Evolutionary conservation across 2,329 filamentous ascomycete species (phyloP), one percentile per base, ranked within the genome.

Genomic region (Fusarium agapanthi): DNA sequence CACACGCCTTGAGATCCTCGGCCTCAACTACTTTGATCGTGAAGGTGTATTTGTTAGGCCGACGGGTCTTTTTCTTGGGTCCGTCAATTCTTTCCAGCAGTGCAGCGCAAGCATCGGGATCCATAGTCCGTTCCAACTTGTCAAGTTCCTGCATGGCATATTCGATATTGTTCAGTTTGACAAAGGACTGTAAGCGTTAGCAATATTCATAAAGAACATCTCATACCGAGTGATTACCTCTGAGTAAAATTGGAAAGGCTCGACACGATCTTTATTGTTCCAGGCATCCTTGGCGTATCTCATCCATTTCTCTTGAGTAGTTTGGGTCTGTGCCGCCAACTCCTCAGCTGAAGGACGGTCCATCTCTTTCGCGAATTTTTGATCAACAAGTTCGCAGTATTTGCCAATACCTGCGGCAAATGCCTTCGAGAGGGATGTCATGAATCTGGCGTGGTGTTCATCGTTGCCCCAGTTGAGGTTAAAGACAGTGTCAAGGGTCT

Each of bases 1-100:
- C 96, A 80, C 96, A 98, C n/a, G 96, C 94, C 83, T 98, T 98
- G 76, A 99, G 86, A 77, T 99, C 96, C 83, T 99, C 96, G 14
- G 94, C 96, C 82, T 99, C 96, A 32, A 99, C 95, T 66, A 99
- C 95, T 84, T 99, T 99, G 83, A 99, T 95, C 2, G 96, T 98
- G 83, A 99, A 99, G 61, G 98, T 95, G 80, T 97, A 98, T 80
- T 97, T 98, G 71, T 90, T 93, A 45, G 92, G 90, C 76, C 90
- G 92, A 76, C 90, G 90, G 62, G 83, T 79, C 69, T 87, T 85
- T 78, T 90, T 90, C 59, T 89, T 86, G 3, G 93, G 91, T 14
- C 93, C 93, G 32, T 93, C 90, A 70, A 92, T 87, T 76, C 89
- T 91, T 51, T 91, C 90, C 56, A 99, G 89, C 22, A 97, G 90